Base-by-base conservation (phyloP, 1,139 yeast genomes). In the Blastobotrys raffinosifermentans region DNA sequence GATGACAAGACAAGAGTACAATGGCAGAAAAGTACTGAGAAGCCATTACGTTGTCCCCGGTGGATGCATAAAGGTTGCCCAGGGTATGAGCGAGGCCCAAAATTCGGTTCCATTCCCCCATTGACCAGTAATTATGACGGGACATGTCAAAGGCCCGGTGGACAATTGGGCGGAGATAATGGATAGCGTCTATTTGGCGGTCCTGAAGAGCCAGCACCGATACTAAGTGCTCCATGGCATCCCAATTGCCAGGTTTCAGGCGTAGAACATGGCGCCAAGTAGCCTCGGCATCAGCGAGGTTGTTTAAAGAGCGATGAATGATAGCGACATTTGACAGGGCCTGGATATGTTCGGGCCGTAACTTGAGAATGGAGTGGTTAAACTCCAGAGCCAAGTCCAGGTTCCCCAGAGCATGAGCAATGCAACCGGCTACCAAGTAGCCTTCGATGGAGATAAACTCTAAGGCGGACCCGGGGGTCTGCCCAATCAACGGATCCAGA, bases 81-180 rank as follows among this genome's bases (percentile, higher is more conserved):
- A 56, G 39, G 4, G 59, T 44, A 37, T 56, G 59, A 23, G 47
- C 48, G 5, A 58, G 46, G 6, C 54, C 48, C 14, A 58, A 39
- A 27, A 48, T 51, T 23, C 50, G 43, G 11, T 54, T 41, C 53
- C 59, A 53, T 17, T 53, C 40, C 20, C 20, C 26, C 10, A 26
- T 19, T 14, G 41, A 32, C 27, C 32, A 29, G 7, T 30, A 14
- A 10, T 20, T 35, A 29, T 36, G 21, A 2, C 32, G 8, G 15
- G 36, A 11, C 9, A 14, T 26, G 13, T 26, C 25, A 23, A 38
- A 27, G n/a, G 20, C 23, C 19, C 20, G 7, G 9, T 26, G 26
- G 4, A 19, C 34, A 7, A 34, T 43, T 15, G 37, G 40, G 15
- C 7, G 31, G 21, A 53, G 41, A 19, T 50, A 38, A n/a, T 38